These are phyloP conservation scores for Alternaria sp. DNA, from an alignment of 2,329 filamentous ascomycete genomes.

Conservation along the genomic window DNA sequence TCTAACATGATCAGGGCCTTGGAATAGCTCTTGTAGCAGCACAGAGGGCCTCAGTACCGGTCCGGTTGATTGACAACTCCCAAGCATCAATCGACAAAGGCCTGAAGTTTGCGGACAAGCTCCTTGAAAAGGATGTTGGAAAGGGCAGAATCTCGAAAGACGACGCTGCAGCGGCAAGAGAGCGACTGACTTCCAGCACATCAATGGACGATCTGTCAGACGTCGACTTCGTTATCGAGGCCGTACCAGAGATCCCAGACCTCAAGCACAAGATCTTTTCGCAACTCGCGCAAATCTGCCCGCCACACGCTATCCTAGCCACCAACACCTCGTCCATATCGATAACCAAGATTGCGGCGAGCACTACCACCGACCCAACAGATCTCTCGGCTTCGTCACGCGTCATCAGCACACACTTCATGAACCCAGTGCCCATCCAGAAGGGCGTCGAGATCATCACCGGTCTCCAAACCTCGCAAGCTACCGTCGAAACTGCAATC, in stretches of 20 bases:
- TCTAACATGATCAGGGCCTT: constrained; percentile 69
- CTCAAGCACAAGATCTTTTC: constrained; percentile 90
- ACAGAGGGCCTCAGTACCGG: constrained; percentile 80
- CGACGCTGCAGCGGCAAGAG: constrained; percentile 75
- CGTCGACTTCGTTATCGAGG: constrained; percentile 98
- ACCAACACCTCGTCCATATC: constrained; percentile 99
- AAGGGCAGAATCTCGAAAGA: constrained; percentile 86
- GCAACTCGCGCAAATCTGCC: constrained; percentile 79
- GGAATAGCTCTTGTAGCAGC: constrained; percentile 96
- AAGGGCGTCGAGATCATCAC: constrained; percentile 98
- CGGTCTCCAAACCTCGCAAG: constrained; percentile 85
- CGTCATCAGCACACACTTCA: constrained; percentile 96
- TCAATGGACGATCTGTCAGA: constrained; percentile 77
- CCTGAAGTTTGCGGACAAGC: constrained; percentile 89
- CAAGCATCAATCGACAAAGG: constrained; percentile 88
- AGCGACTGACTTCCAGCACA: constrained; percentile 72
- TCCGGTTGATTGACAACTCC: constrained; percentile 84
- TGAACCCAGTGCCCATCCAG: constrained; percentile 97
- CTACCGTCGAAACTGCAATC: constrained; percentile 81
- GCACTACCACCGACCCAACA: constrained; percentile 77
- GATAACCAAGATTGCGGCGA: constrained; percentile 92
- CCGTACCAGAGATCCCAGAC: constrained; percentile 87
- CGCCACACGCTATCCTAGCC: constrained; percentile 85
- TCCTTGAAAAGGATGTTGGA: constrained; percentile 88
- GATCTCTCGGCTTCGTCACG: constrained; percentile 83